phyloP scores from a whole-genome alignment of 2,329 filamentous ascomycete genomes.

The Knoxdaviesia capensis region DNA sequence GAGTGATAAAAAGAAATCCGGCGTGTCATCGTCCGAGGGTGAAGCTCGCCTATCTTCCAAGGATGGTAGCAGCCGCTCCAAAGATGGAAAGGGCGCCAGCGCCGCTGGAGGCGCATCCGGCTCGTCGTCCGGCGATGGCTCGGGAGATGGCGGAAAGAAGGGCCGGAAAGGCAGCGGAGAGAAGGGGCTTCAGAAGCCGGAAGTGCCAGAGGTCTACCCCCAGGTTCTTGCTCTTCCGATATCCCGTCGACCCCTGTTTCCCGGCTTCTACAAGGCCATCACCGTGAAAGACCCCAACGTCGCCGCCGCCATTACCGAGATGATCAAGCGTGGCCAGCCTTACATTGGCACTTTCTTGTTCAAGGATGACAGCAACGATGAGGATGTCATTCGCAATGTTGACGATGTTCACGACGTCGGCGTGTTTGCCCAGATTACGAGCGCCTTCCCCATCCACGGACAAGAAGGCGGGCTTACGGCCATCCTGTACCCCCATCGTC shows the following conservation, averaged over 20 bases:
- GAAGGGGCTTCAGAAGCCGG: slow-evolving; percentile 64
- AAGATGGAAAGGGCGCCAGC: slow-evolving; percentile 32
- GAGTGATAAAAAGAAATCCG: not conserved
- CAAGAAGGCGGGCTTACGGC: slow-evolving; percentile 75
- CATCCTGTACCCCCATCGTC: slow-evolving; percentile 85
- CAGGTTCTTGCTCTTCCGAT: slow-evolving; percentile 97
- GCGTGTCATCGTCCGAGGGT: not conserved
- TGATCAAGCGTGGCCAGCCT: slow-evolving; percentile 90
- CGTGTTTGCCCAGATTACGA: slow-evolving; percentile 95
- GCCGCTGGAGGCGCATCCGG: slow-evolving; percentile 31
- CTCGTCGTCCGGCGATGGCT: slow-evolving; percentile 29
- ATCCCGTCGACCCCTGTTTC: slow-evolving; percentile 79
- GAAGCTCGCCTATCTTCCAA: not conserved
- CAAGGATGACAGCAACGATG: slow-evolving; percentile 87
- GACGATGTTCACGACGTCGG: slow-evolving; percentile 91
- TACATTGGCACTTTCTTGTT: slow-evolving; percentile 95
- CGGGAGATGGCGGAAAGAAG: slow-evolving; percentile 45
- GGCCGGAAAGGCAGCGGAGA: slow-evolving; percentile 49
- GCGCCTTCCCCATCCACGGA: slow-evolving; percentile 76
- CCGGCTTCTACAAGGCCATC: slow-evolving; percentile 96
- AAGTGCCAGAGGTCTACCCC: slow-evolving; percentile 86
- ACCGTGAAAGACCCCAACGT: slow-evolving; percentile 90
- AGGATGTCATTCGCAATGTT: slow-evolving; percentile 75
- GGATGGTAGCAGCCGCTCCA: slow-evolving; percentile 16
- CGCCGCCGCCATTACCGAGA: slow-evolving; percentile 78